These are phyloP conservation scores for Myriosclerotinia scirpicola DNA, from an alignment of 2,329 filamentous ascomycete genomes.

Conservation along the genomic window DNA sequence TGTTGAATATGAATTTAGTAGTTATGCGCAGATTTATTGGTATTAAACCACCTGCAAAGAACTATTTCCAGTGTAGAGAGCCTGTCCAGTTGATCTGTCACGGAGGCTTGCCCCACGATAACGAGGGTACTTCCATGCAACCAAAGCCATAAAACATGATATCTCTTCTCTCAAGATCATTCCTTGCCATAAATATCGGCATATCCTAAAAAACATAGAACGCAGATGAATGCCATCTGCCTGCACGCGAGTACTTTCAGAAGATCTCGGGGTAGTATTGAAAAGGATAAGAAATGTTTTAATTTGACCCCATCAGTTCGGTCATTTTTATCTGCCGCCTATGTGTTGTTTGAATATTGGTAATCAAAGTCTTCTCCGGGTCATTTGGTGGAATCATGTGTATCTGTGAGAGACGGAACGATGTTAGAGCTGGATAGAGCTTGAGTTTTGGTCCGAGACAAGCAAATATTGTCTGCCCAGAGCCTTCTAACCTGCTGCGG, in stretches of 20 bases:
- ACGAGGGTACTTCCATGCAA: background rate
- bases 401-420: too few relatives aligned
- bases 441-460: background rate
- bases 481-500: too few relatives aligned
- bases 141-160: background rate
- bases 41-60: background rate
- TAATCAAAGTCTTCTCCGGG: background rate
- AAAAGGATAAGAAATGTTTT: background rate
- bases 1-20: background rate
- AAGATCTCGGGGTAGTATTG: background rate
- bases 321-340: background rate
- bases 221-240: background rate
- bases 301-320: background rate
- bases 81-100: background rate
- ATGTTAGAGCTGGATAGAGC: background rate
- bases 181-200: background rate
- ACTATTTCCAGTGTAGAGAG: background rate
- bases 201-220: background rate
- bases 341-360: background rate
- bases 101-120: background rate
- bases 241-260: background rate
- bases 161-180: background rate
- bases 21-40: too few relatives aligned
- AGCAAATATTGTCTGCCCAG: background rate
- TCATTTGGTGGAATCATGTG: rapidly evolving